Percentiles rank a stretch among this genome's conserved stretches.
Conservation (phyloP, 805 yeast genomes). For the Saccharomycopsis olivae region DNA sequence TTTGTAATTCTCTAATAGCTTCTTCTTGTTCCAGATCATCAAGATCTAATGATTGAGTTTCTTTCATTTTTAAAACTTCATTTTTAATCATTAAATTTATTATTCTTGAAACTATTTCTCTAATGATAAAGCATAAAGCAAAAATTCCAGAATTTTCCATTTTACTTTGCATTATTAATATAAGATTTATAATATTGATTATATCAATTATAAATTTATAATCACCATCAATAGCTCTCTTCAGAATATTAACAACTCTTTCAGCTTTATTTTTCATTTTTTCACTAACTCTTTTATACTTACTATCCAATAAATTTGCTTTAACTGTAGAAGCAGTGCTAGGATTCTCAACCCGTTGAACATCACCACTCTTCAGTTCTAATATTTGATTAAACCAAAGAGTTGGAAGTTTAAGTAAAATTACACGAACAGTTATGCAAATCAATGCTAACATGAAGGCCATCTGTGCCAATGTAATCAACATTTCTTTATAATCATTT, state of each 20-base stretch:
- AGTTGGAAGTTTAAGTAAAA: constrained; percentile 10
- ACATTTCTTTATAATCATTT: constrained; percentile 23
- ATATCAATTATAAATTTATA: constrained; percentile 25
- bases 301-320: constrained; percentile 3
- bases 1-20: background rate
- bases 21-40: background rate
- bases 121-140: constrained; percentile 27
- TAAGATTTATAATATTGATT: constrained; percentile 27
- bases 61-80: constrained; percentile 1
- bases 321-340: too few species aligned
- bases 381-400: constrained; percentile 12
- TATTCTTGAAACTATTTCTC: constrained; percentile 1
- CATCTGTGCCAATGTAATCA: constrained; percentile 27
- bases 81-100: constrained; percentile 7
- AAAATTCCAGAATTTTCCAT: constrained; percentile 47
- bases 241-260: constrained; percentile 1
- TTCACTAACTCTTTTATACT: constrained; percentile 3
- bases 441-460: constrained; percentile 27
- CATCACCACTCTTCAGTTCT: background rate
- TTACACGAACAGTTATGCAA: constrained; percentile 26
- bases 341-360: background rate
- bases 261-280: constrained; percentile 2
- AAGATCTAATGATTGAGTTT: too few species aligned
- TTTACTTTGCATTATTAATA: constrained; percentile 46
- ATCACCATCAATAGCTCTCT: constrained; percentile 21